A percentile compares a stretch with the other conserved stretches of the same genome.
These are phyloP conservation scores for Isabelozyma pseudorhagii DNA, from an alignment of 805 yeast genomes.

Conservation along the genomic window DNA sequence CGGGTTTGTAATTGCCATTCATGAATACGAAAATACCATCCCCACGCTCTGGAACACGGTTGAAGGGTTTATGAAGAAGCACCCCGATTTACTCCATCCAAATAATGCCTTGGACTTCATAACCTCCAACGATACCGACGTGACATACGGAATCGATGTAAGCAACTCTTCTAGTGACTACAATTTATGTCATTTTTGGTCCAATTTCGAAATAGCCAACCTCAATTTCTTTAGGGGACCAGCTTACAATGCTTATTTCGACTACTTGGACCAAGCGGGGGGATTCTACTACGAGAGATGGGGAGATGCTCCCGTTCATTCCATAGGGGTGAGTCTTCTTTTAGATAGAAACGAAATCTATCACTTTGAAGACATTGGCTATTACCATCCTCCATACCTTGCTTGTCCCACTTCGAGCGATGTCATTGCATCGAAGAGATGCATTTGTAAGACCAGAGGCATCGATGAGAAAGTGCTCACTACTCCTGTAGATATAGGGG, in stretches of 20 bases:
- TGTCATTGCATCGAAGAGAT: constrained; percentile 30
- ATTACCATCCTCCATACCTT: constrained; percentile 41
- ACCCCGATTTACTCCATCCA: constrained; percentile 45
- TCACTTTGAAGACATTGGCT: constrained; percentile 45
- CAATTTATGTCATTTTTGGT: constrained; percentile 64
- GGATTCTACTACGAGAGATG: constrained; percentile 61
- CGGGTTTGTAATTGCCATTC: constrained; percentile 50
- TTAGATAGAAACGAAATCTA: constrained; percentile 36
- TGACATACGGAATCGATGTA: constrained; percentile 15
- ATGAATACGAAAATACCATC: constrained; percentile 51
- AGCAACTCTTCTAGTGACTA: constrained; percentile 28
- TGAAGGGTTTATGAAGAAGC: constrained; percentile 39
- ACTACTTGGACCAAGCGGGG: constrained; percentile 43
- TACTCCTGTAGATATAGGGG: constrained; percentile 39
- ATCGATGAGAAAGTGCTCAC: constrained; percentile 11
- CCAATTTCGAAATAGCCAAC: constrained; percentile 58
- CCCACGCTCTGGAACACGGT: constrained; percentile 51
- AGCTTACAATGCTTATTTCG: constrained; percentile 44
- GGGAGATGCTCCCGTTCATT: constrained; percentile 55
- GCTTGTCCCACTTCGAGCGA: constrained; percentile 38
- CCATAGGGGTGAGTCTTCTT: constrained; percentile 33
- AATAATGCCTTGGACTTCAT: constrained; percentile 48
- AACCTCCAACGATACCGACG: constrained; percentile 39
- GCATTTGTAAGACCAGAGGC: constrained; percentile 28
- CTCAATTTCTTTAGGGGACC: constrained; percentile 47